These are phyloP conservation scores for Macadamia tetraphylla DNA, from an alignment of 164 flowering plant species.

Conservation along the genomic window DNA sequence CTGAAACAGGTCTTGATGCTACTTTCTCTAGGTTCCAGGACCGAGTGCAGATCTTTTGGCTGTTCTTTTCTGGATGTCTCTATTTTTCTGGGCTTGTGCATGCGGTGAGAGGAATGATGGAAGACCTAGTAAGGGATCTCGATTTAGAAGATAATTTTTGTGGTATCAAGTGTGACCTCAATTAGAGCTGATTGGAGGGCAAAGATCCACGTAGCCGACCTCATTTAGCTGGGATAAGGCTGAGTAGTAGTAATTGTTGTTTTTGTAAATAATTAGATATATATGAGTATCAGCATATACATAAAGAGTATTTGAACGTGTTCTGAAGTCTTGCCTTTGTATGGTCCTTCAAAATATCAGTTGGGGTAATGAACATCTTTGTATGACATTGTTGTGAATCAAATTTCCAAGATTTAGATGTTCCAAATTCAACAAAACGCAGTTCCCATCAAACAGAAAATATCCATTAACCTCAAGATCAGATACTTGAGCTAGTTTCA, in stretches of 20 bases:
- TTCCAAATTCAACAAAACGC: no score
- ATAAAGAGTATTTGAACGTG: not conserved
- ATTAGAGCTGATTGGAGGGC: no score
- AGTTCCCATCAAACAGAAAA: no score
- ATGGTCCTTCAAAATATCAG: not conserved
- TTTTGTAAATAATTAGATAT: conserved; percentile 16
- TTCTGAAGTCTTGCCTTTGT: not conserved
- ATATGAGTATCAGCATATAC: not conserved
- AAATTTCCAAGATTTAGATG: not conserved
- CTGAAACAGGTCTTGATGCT: not conserved
- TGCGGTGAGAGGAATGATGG: conserved; percentile 40
- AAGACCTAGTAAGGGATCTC: conserved; percentile 40
- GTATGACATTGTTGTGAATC: not conserved
- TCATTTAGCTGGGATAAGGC: no score
- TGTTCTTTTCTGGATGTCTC: conserved; percentile 68
- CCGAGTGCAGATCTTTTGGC: conserved; percentile 52
- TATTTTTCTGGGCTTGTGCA: conserved; percentile 66
- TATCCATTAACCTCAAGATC: no score
- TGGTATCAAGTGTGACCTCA: no score
- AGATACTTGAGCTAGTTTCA: no score
- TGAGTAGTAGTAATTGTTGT: not conserved
- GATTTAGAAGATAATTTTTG: conserved; percentile 31
- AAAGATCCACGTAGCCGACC: no score
- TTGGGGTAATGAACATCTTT: not conserved
- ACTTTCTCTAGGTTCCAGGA: conserved; percentile 25